These are phyloP conservation scores for Gaeumannomyces tritici DNA, from an alignment of 2,329 filamentous ascomycete species.

Conservation along the genomic window DNA sequence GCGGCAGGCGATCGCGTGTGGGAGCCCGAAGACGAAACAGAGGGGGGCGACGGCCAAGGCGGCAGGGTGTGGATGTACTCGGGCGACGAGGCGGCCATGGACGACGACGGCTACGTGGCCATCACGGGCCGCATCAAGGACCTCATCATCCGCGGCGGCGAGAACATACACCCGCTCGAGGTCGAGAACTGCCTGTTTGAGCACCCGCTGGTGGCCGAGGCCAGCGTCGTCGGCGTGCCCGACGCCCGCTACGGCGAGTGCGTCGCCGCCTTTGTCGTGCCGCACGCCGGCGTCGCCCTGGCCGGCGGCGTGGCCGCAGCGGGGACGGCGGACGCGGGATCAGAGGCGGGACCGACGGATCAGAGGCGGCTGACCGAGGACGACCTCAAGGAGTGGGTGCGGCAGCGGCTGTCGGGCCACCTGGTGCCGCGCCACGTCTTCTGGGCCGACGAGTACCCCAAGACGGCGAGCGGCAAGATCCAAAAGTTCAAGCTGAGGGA, in stretches of 20 bases:
- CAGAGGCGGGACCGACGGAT: background rate
- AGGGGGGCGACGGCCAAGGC: slow-evolving; percentile 21
- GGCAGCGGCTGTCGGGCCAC: slow-evolving; percentile 56
- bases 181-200: slow-evolving; percentile 80
- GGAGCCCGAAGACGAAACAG: background rate
- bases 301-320: slow-evolving; percentile 12
- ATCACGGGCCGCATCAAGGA: slow-evolving; percentile 94
- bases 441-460: slow-evolving; percentile 76
- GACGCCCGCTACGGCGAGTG: slow-evolving; percentile 79
- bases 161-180: slow-evolving; percentile 93
- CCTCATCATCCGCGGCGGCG: slow-evolving; percentile 86
- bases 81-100: slow-evolving; percentile 85
- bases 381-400: slow-evolving; percentile 63
- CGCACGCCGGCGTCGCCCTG: slow-evolving; percentile 24
- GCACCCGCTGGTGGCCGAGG: slow-evolving; percentile 62
- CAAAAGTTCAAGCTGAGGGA: slow-evolving; percentile 85
- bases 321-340: slow-evolving; percentile 10
- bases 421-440: slow-evolving; percentile 88
- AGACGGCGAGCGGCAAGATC: slow-evolving; percentile 94
- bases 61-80: slow-evolving; percentile 75
- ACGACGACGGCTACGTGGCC: slow-evolving; percentile 69
- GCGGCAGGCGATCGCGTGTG: slow-evolving; percentile 1
- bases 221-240: slow-evolving; percentile 73
- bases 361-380: slow-evolving; percentile 34
- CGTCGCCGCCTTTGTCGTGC: slow-evolving; percentile 74